phyloP scores from a whole-genome alignment of 805 yeast species.

The Sugiyamaella chiloensis region DNA sequence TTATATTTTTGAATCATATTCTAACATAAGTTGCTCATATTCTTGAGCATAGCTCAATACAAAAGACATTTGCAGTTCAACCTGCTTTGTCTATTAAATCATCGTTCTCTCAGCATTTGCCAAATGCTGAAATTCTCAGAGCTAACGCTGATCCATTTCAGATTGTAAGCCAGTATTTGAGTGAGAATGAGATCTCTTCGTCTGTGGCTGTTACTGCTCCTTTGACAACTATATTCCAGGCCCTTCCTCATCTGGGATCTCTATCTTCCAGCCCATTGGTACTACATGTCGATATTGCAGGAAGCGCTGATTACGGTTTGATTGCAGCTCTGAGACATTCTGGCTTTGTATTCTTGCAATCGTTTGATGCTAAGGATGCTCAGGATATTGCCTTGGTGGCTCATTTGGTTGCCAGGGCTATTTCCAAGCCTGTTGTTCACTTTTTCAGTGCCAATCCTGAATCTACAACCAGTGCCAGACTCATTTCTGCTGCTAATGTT shows the following conservation, averaged over 20 bases:
- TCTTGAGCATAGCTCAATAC: constrained; percentile 28
- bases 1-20: no score
- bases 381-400: constrained; percentile 55
- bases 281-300: constrained; percentile 54
- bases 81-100: constrained; percentile 45
- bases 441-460: constrained; percentile 43
- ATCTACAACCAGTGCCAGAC: constrained; percentile 9
- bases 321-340: constrained; percentile 73
- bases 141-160: constrained; percentile 54
- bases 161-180: constrained; percentile 38
- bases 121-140: constrained; percentile 29
- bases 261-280: constrained; percentile 46
- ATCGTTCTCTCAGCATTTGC: constrained; percentile 31
- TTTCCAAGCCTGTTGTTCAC: constrained; percentile 63
- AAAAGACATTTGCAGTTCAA: constrained; percentile 44
- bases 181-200: constrained; percentile 20
- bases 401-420: constrained; percentile 49
- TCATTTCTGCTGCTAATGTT: neutral
- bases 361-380: constrained; percentile 57
- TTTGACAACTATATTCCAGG: constrained; percentile 52
- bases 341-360: constrained; percentile 60
- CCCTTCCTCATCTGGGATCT: constrained; percentile 54
- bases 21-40: constrained; percentile 40
- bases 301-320: constrained; percentile 56
- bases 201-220: constrained; percentile 49